Percentiles rank a stretch among this genome's conserved stretches.
Conservation (phyloP, 2,329 filamentous ascomycete species). For the Lithohypha guttulata region DNA sequence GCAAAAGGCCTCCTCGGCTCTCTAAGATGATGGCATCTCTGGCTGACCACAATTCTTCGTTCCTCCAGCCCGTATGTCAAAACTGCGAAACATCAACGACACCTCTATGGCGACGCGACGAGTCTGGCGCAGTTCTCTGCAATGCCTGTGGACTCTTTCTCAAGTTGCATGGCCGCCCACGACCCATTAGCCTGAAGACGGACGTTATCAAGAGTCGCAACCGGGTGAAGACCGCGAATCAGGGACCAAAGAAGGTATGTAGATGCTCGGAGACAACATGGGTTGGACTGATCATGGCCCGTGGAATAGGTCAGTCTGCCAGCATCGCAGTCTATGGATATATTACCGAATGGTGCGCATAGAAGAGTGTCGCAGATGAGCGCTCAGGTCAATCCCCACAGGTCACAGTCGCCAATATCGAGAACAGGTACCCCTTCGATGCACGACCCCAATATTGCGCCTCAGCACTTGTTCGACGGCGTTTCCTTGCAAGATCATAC, state of each 20-base stretch:
- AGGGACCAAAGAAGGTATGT: slow-evolving; percentile 57
- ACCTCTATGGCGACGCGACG: slow-evolving; percentile 93
- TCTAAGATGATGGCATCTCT: slow-evolving; percentile 34
- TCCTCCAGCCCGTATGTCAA: slow-evolving; percentile 85
- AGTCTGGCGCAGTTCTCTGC: slow-evolving; percentile 89
- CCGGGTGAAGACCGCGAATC: slow-evolving; percentile 78
- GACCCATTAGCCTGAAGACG: slow-evolving; percentile 93
- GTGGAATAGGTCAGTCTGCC: slow-evolving; percentile 51
- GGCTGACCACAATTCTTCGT: slow-evolving; percentile 42
- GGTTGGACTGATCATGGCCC: slow-evolving; percentile 19
- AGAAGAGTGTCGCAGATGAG: slow-evolving; percentile 60
- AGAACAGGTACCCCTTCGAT: slow-evolving; percentile 68
- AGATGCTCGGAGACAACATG: slow-evolving; percentile 2
- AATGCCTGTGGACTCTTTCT: slow-evolving; percentile 97
- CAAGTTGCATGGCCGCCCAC: slow-evolving; percentile 86
- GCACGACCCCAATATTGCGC: slow-evolving; percentile 55
- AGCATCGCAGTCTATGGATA: slow-evolving; percentile 42
- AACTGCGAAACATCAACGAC: slow-evolving; percentile 95
- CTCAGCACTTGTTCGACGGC: slow-evolving; percentile 68
- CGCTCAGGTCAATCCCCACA: slow-evolving; percentile 61
- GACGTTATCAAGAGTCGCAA: slow-evolving; percentile 99
- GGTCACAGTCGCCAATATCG: slow-evolving; percentile 66
- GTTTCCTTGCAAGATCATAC: slow-evolving; percentile 57
- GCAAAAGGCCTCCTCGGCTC: too few species aligned
- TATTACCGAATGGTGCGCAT: slow-evolving; percentile 47